These are phyloP conservation scores for Madurella mycetomatis DNA, from an alignment of 2,329 filamentous ascomycete genomes.

Conservation along the genomic window DNA sequence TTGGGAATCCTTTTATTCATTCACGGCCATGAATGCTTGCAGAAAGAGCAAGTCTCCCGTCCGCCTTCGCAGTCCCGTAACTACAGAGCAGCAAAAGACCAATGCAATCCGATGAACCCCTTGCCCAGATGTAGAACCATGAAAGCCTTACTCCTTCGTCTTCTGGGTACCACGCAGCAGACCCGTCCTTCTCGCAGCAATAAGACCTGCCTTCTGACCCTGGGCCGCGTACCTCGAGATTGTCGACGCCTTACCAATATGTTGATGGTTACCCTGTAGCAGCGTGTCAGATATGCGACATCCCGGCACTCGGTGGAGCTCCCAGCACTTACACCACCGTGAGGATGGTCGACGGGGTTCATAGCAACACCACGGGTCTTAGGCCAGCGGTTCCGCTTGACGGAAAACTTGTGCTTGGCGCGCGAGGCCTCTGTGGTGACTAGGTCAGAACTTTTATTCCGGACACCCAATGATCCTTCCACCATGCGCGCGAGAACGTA, in stretches of 20 bases:
- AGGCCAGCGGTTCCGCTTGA: constrained; percentile 99
- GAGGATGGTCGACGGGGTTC: constrained; percentile 99
- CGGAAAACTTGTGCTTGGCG: constrained; percentile 99
- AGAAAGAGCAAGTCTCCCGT: constrained; percentile 44
- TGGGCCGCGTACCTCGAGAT: constrained; percentile 96
- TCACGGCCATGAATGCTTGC: constrained; percentile 47
- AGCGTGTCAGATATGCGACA: constrained; percentile 38
- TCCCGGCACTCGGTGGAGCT: background rate
- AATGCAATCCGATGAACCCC: constrained; percentile 63
- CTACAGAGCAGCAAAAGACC: constrained; percentile 45
- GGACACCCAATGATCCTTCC: constrained; percentile 14
- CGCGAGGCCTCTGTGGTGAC: constrained; percentile 79
- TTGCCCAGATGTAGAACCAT: constrained; percentile 55
- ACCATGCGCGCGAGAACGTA: constrained; percentile 41
- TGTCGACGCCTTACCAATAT: constrained; percentile 99
- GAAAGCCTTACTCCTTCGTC: constrained; percentile 84
- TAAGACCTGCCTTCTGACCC: constrained; percentile 99
- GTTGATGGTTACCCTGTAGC: constrained; percentile 93
- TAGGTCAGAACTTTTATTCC: constrained; percentile 36
- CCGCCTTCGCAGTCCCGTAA: constrained; percentile 37
- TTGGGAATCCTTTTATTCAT: constrained; percentile 35
- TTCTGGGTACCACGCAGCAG: constrained; percentile 99
- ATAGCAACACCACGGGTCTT: constrained; percentile 99
- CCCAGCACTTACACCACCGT: constrained; percentile 69
- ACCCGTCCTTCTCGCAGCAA: constrained; percentile 99